Conservation (phyloP, 257 asterid genomes). For the Nicotiana knightiana region DNA sequence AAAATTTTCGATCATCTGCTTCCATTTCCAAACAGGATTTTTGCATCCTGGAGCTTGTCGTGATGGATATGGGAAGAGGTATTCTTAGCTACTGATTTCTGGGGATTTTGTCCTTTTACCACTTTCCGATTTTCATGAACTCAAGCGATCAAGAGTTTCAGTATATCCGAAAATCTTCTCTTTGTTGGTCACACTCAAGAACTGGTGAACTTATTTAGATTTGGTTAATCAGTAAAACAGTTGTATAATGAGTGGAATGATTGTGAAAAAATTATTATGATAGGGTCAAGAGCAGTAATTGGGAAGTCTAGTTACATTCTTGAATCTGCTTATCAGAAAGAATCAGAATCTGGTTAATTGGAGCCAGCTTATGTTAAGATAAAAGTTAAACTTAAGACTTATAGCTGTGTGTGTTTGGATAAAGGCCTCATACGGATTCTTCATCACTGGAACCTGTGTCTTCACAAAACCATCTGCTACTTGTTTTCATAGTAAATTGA, state of each 20-base stretch:
- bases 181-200: background rate
- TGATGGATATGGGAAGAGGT: conserved; percentile 77
- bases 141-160: background rate
- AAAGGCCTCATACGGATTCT: background rate
- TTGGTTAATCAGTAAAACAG: conserved; percentile 2
- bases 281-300: background rate
- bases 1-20: conserved; percentile 15
- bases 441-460: background rate
- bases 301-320: background rate
- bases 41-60: conserved; percentile 65
- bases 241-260: background rate
- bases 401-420: background rate
- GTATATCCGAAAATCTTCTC: background rate
- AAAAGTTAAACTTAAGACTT: background rate
- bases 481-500: background rate
- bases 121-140: background rate
- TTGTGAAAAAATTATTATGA: background rate
- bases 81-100: conserved; percentile 9
- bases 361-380: background rate
- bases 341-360: background rate
- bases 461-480: background rate
- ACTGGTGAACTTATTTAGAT: background rate
- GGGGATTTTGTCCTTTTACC: background rate
- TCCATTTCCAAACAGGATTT: conserved; percentile 39
- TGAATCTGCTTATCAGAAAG: background rate